These are phyloP conservation scores for Mycena sp. DNA, from an alignment of 1,284 basidiomycete species.

Conservation along the genomic window DNA sequence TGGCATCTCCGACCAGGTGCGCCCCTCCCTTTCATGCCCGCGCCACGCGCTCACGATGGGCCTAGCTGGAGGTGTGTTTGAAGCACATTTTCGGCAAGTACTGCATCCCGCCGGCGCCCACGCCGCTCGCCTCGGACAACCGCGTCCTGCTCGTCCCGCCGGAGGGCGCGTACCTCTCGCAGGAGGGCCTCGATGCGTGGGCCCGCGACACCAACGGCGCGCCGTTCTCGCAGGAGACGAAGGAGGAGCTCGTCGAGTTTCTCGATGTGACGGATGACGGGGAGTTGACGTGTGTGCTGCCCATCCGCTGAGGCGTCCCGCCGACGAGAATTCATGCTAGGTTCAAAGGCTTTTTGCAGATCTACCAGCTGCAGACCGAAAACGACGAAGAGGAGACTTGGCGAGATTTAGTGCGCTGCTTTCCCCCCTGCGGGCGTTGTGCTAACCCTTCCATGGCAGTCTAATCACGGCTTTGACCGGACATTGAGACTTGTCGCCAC, in stretches of 20 bases:
- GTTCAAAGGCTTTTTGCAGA: conserved; percentile 80
- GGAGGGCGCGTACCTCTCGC: conserved; percentile 63
- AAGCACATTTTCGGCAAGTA: conserved; percentile 34
- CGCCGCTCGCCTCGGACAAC: conserved; percentile 11
- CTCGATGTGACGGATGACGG: conserved; percentile 78
- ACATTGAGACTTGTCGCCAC: conserved; percentile 67
- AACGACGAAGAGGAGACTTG: conserved; percentile 86
- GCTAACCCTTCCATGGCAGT: conserved; percentile 48
- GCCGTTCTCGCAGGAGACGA: conserved; percentile 76
- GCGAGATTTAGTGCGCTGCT: conserved; percentile 70
- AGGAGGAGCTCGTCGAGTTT: conserved; percentile 78
- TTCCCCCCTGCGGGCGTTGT: neutral
- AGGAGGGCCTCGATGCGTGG: conserved; percentile 73
- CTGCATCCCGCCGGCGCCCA: conserved; percentile 23
- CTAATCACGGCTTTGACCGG: conserved; percentile 79
- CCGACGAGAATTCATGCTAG: conserved; percentile 44
- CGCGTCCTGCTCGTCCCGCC: conserved; percentile 55
- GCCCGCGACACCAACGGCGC: conserved; percentile 80
- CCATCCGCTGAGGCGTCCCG: conserved; percentile 3
- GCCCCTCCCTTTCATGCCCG: neutral
- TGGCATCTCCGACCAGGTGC: conserved; percentile 30
- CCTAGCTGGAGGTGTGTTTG: conserved; percentile 28
- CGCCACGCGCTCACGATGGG: neutral
- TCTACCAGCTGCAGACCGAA: conserved; percentile 83
- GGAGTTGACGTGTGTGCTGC: conserved; percentile 69